phyloP scores from a whole-genome alignment of 805 yeast species.

The Lachancea sp. region DNA sequence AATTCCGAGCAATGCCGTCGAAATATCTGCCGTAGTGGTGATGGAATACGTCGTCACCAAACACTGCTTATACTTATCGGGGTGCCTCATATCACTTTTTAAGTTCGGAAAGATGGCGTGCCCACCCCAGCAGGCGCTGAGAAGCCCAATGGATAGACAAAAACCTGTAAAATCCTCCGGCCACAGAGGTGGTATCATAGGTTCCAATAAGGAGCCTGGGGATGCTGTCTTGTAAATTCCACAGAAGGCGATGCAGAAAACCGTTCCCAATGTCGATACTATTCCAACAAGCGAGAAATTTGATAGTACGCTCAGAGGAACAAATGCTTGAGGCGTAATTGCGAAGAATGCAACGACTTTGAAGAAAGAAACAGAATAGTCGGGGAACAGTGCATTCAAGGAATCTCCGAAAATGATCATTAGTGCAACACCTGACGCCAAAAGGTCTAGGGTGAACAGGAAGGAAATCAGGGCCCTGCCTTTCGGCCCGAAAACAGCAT shows the following conservation, averaged over 20 bases:
- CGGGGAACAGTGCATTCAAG: conserved; percentile 58
- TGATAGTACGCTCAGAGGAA: conserved; percentile 70
- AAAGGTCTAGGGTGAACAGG: conserved; percentile 66
- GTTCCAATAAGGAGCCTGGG: conserved; percentile 69
- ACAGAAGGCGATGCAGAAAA: conserved; percentile 48
- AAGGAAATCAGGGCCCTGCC: conserved; percentile 71
- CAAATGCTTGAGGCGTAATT: conserved; percentile 73
- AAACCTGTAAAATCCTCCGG: conserved; percentile 50
- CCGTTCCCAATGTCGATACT: conserved; percentile 59
- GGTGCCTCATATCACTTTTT: conserved; percentile 65
- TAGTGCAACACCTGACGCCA: conserved; percentile 78
- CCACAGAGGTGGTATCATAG: conserved; percentile 61
- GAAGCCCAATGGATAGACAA: conserved; percentile 57
- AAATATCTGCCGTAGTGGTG: conserved; percentile 52
- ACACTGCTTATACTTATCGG: conserved; percentile 48
- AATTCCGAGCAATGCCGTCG: conserved; percentile 62
- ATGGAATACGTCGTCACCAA: conserved; percentile 53
- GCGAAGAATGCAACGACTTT: conserved; percentile 63
- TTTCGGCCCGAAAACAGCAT: conserved; percentile 71
- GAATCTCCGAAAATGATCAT: conserved; percentile 84
- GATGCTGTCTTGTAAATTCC: conserved; percentile 54
- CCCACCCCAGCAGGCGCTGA: conserved; percentile 81
- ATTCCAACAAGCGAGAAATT: conserved; percentile 67
- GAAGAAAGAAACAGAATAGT: conserved; percentile 46
- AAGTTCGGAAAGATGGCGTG: conserved; percentile 75